Conservation (phyloP, 495 filamentous ascomycete species). For the Hypoxylon trugodes region DNA sequence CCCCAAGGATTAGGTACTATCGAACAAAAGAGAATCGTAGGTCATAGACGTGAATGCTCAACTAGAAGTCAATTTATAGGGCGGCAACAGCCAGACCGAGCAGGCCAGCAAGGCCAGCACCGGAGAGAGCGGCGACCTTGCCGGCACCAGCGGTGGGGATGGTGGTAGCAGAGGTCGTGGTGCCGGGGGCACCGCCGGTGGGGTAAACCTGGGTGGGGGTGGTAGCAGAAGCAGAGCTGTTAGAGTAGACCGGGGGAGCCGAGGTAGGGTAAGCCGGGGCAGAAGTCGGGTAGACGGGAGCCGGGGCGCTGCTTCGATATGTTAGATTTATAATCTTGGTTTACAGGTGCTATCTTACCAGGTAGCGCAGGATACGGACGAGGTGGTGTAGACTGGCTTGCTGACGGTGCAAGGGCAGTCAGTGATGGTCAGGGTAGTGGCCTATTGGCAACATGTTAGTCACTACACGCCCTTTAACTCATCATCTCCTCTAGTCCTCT, state of each 20-base stretch:
- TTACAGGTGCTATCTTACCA: constrained; percentile 59
- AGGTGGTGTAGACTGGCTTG: constrained; percentile 70
- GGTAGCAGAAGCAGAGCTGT: constrained; percentile 40
- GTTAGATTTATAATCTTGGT: constrained; percentile 37
- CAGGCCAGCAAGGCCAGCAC: constrained; percentile 75
- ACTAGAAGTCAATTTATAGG: constrained; percentile 67
- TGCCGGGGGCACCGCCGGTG: constrained; percentile 46
- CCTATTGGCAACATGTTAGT: constrained; percentile 50
- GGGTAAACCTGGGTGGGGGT: constrained; percentile 44
- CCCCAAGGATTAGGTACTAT: constrained; percentile 49
- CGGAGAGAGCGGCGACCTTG: constrained; percentile 71
- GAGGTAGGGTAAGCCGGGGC: constrained; percentile 37
- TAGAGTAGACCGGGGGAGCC: constrained; percentile 32
- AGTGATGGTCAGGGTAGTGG: constrained; percentile 82
- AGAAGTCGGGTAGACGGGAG: constrained; percentile 26
- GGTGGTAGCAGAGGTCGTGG: constrained; percentile 47
- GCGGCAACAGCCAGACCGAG: constrained; percentile 77
- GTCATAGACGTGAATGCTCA: constrained; percentile 46
- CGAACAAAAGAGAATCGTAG: constrained; percentile 49
- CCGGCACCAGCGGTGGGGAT: constrained; percentile 69
- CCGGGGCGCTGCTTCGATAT: constrained; percentile 35
- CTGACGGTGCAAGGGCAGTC: constrained; percentile 81
- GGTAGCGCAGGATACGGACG: constrained; percentile 70
- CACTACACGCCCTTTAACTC: not conserved
- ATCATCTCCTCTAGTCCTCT: not conserved